phyloP scores from a whole-genome alignment of 2,329 filamentous ascomycete species.

The Dryadomyces sulphureus region DNA sequence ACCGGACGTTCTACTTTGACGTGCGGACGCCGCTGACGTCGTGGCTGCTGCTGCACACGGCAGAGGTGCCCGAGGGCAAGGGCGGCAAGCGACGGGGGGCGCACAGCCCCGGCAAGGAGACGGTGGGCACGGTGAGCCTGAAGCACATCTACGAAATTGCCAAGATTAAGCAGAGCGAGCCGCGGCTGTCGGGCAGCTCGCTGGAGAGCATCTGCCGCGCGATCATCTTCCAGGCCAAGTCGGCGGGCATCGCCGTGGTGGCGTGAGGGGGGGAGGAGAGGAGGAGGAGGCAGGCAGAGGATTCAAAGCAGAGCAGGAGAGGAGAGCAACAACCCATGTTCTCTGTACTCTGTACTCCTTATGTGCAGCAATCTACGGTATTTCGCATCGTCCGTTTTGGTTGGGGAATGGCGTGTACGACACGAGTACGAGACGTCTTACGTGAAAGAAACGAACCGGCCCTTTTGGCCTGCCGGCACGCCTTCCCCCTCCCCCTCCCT shows the following conservation, averaged over 20 bases:
- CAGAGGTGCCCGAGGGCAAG: constrained; percentile 54
- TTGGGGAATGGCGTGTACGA: too few species aligned
- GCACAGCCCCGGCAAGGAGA: constrained; percentile 57
- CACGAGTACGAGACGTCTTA: too few species aligned
- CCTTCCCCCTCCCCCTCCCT: too few species aligned
- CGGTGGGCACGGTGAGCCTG: constrained; percentile 70
- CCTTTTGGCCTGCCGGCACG: too few species aligned
- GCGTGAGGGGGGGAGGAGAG: constrained; percentile 25
- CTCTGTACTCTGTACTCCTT: too few species aligned
- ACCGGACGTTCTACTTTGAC: constrained; percentile 87
- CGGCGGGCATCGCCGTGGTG: constrained; percentile 58
- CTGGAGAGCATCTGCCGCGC: constrained; percentile 59
- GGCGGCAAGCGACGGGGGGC: constrained; percentile 72
- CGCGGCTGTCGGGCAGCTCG: constrained; percentile 55
- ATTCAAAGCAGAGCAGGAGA: too few species aligned
- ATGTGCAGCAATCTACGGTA: too few species aligned
- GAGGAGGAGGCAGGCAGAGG: background rate
- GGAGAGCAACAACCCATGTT: too few species aligned
- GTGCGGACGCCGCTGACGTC: constrained; percentile 90
- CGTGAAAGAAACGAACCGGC: too few species aligned
- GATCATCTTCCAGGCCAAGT: constrained; percentile 61
- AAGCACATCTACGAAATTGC: constrained; percentile 98
- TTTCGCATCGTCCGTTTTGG: too few species aligned
- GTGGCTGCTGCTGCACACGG: constrained; percentile 73
- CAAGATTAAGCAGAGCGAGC: constrained; percentile 78